Conservation (phyloP, 495 filamentous ascomycete species). For the Neurospora pannonica region DNA sequence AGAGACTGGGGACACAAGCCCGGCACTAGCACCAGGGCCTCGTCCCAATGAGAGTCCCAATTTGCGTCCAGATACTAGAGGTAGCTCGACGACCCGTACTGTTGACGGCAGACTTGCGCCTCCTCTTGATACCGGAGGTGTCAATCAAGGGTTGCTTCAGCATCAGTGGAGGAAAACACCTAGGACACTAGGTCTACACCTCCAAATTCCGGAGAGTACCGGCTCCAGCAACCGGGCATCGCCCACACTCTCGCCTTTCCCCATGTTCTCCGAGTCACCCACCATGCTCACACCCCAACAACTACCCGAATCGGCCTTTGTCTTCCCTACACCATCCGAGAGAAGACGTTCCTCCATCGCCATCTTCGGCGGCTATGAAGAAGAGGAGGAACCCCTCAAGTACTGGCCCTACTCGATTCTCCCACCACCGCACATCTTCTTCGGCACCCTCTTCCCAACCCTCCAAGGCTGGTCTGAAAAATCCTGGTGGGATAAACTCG, state of each 20-base stretch:
- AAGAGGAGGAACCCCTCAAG: slow-evolving; percentile 30
- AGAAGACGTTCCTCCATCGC: slow-evolving; percentile 14
- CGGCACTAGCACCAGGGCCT: not conserved
- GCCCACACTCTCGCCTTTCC: slow-evolving; percentile 32
- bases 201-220: slow-evolving; percentile 30
- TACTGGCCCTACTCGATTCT: slow-evolving; percentile 74
- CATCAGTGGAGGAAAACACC: not conserved
- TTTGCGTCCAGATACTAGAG: slow-evolving; percentile 6
- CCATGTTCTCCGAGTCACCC: slow-evolving; percentile 34
- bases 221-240: slow-evolving; percentile 41
- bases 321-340: slow-evolving; percentile 21
- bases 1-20: not conserved
- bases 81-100: slow-evolving; percentile 15
- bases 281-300: slow-evolving; percentile 32
- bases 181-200: slow-evolving; percentile 3
- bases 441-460: slow-evolving; percentile 79
- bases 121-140: slow-evolving; percentile 3
- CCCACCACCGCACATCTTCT: slow-evolving; percentile 58
- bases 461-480: slow-evolving; percentile 72
- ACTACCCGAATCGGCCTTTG: slow-evolving; percentile 19
- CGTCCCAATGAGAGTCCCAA: not conserved
- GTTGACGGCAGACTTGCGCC: slow-evolving; percentile 23
- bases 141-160: not conserved
- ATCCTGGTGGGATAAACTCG: slow-evolving; percentile 59
- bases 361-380: slow-evolving; percentile 38